Evolutionary conservation across 345 rosid genomes (phyloP).

Genomic region (Tarenaya hassleriana): DNA sequence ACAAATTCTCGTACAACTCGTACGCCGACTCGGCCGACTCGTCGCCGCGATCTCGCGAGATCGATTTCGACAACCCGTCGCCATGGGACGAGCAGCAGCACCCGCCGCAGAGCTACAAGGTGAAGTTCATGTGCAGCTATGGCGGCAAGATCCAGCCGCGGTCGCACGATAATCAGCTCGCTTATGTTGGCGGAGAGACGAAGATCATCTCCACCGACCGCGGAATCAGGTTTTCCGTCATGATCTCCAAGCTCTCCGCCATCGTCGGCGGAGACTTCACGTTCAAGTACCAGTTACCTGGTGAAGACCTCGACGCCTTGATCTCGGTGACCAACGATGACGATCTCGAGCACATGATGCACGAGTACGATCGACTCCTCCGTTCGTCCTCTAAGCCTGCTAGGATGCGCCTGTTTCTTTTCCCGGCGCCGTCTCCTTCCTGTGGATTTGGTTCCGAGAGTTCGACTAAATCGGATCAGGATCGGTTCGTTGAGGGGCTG

Average conservation of each 20-base stretch:
- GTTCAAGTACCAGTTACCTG: constrained; percentile 93
- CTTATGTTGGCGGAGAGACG: constrained; percentile 84
- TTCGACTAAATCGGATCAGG: constrained; percentile 53
- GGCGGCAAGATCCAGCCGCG: constrained; percentile 98
- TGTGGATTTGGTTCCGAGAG: constrained; percentile 52
- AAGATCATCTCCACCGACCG: constrained; percentile 85
- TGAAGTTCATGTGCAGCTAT: constrained; percentile 86
- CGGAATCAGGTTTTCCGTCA: constrained; percentile 39
- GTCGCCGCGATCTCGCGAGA: constrained; percentile 83
- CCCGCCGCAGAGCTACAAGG: constrained; percentile 42
- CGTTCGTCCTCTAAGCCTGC: constrained; percentile 68
- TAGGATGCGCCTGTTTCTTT: constrained; percentile 80
- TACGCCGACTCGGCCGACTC: constrained; percentile 82
- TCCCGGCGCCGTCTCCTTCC: constrained; percentile 32
- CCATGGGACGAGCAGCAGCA: constrained; percentile 76
- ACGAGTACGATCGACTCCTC: constrained; percentile 73
- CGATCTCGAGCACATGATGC: constrained; percentile 92
- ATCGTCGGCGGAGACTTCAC: constrained; percentile 52
- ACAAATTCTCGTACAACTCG: constrained; percentile 53
- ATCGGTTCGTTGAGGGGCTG: constrained; percentile 58
- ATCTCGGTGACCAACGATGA: constrained; percentile 90
- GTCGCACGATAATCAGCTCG: constrained; percentile 84
- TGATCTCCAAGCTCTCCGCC: constrained; percentile 52
- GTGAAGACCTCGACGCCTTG: constrained; percentile 91
- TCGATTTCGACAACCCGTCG: constrained; percentile 69